Evolutionary conservation across 805 yeast genomes (phyloP), one percentile per base, ranked within the genome.

Genomic region (Ogataea haglerorum): DNA sequence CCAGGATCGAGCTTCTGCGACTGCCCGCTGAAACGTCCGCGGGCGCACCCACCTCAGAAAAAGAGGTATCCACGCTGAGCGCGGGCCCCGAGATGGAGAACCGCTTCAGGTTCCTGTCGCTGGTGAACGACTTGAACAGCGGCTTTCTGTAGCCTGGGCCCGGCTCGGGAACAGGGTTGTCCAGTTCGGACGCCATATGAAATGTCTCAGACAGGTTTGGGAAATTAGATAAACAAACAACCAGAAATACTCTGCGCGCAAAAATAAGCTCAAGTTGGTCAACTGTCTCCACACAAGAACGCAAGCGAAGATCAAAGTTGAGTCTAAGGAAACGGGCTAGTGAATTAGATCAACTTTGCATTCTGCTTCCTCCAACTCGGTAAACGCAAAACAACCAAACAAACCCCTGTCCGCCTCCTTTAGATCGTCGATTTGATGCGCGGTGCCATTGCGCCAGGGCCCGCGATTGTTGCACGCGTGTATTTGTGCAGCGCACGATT

Each of bases 81-180:
- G 49, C 14, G 5, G 56, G 49, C 4, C 44, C 38, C 2, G 53
- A 47, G 13, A 46, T 44, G 16, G 48, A 36, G 13, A 45, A 3
- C 28, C 48, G 40, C 25, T 35, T 48, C 14, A 40, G 33, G 19
- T 42, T 39, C 10, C 38, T 36, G 13, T 48, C 51, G 22, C 46
- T 40, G 10, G 50, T 42, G 19, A 48, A 35, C 10, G 56, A 49
- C 36, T 45, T 43, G 47, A 52, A 52, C 10, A 50, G 35, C 6
- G 54, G 54, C 31, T 43, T 48, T 25, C 43, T 50, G 16, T 14
- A 27, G 8, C 25, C 35, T 14, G 42, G 8, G n/a, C 10, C 35
- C 4, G 47, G 36, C 33, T 25, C 30, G n/a, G 43, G 42, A 14
- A 36, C 36, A 8, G 21, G 14, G 30, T 10, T 15, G 3, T 30